These are phyloP conservation scores for Dactylellina parvicollis DNA, from an alignment of 2,329 filamentous ascomycete genomes.

Conservation along the genomic window DNA sequence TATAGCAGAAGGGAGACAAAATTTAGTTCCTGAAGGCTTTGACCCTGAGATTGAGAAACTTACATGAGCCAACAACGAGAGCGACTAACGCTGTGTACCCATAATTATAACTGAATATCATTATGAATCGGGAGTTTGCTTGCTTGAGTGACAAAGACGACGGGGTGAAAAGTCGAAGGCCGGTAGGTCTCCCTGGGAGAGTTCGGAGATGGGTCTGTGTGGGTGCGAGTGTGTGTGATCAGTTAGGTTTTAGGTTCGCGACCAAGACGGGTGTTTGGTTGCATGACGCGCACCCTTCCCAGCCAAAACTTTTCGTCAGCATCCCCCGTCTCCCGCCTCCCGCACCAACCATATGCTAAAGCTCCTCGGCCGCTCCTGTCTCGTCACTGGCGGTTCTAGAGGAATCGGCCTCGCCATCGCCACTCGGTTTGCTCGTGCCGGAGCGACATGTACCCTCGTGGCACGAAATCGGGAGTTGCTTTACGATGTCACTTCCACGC, in stretches of 20 bases:
- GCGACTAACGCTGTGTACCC: slow-evolving; percentile 72
- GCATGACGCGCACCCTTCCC: slow-evolving; percentile 45
- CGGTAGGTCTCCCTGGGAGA: background rate
- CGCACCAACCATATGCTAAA: slow-evolving; percentile 21
- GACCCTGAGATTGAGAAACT: slow-evolving; percentile 60
- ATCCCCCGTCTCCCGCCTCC: background rate
- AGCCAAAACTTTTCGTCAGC: too few species aligned
- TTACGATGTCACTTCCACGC: slow-evolving; percentile 61
- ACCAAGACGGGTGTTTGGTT: slow-evolving; percentile 14
- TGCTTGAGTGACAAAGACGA: background rate
- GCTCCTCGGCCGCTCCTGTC: slow-evolving; percentile 60
- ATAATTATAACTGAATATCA: slow-evolving; percentile 78
- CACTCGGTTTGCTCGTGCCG: slow-evolving; percentile 71
- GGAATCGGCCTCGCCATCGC: slow-evolving; percentile 77
- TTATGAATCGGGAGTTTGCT: slow-evolving; percentile 62
- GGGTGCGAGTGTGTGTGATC: background rate
- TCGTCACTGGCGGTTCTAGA: slow-evolving; percentile 76
- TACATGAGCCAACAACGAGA: slow-evolving; percentile 80
- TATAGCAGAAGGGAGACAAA: slow-evolving; percentile 62
- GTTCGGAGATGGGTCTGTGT: background rate
- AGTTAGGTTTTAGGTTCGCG: slow-evolving; percentile 14
- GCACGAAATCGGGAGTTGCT: slow-evolving; percentile 68
- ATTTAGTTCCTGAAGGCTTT: slow-evolving; percentile 59
- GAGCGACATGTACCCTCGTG: slow-evolving; percentile 70
- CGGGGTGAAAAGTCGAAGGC: too few species aligned